Evolutionary conservation across 345 rosid genomes (phyloP), one percentile per base, ranked within the genome.

Genomic region (Jatropha curcas): DNA sequence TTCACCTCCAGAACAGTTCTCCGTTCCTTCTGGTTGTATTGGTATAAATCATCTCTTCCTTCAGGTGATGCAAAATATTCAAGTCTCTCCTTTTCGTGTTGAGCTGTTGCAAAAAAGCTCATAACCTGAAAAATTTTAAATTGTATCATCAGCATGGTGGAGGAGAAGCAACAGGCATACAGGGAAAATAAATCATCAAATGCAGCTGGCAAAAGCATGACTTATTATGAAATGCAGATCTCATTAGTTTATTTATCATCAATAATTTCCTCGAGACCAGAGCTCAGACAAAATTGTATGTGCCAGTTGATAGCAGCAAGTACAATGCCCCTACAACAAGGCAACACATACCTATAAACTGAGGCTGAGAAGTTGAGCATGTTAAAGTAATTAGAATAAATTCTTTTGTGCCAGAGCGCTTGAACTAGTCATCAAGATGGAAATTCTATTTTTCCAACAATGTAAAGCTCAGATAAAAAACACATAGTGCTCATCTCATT

Each of bases 11-110:
- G 82, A 72, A 95, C 90, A 75, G 92, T 88, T 85, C 94, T 88
- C 33, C 94, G 79, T 76, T 91, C 98, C 84, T 92, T 95, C 79
- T 89, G 94, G 83, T 95, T 95, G 85, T 95, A 95, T 68, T 89
- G 84, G 85, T 91, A 95, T 37, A 95, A 86, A 82, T 90, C 99
- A 63, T 95, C 97, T 74, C 97, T 82, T 82, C 99, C 99, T 81
- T 95, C 96, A 66, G 98, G 73, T 31, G 98, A 95, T 52, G 85
- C 85, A 80, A 95, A 95, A 82, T 92, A 91, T 73, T 86, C 86
- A 73, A 95, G 96, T 76, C 90, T 91, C 72, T 92, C 97, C 83
- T 77, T 91, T 79, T 95, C 98, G 75, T 88, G 93, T 73, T 85
- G 78, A 41, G 94, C 93, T 78, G 88, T 82, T 33, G 99, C 94